phyloP scores from a whole-genome alignment of 768 basidiomycete species.

The Astraeus odoratus region DNA sequence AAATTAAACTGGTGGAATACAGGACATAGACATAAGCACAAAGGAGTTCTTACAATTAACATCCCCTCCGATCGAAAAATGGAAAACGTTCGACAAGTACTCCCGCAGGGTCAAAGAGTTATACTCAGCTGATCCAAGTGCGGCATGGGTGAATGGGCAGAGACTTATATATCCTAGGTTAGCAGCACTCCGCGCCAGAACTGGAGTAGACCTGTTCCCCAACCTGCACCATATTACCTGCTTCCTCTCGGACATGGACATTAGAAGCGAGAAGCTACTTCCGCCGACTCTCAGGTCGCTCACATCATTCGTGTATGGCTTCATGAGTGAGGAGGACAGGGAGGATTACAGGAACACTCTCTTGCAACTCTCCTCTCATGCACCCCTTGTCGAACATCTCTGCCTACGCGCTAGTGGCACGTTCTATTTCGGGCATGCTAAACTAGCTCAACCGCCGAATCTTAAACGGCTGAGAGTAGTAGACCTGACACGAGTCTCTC shows the following conservation, averaged over 20 bases:
- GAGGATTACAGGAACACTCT: not conserved
- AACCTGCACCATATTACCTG: not conserved
- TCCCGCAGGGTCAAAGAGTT: constrained; percentile 2
- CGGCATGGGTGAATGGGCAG: not conserved
- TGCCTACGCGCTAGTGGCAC: not conserved
- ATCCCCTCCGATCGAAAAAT: not conserved
- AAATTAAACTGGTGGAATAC: not conserved
- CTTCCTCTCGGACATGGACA: constrained; percentile 1
- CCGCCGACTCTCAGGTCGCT: constrained; percentile 4
- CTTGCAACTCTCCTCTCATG: not conserved
- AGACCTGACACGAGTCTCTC: not conserved
- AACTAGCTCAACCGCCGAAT: not conserved
- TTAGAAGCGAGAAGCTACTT: constrained; percentile 1
- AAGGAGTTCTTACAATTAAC: not conserved
- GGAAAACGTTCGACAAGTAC: constrained; percentile 3
- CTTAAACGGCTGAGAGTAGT: not conserved
- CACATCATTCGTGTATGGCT: constrained; percentile 1
- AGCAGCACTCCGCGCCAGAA: not conserved
- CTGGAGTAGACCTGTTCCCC: not conserved
- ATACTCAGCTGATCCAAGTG: not conserved
- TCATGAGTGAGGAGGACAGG: not conserved
- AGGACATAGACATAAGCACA: not conserved
- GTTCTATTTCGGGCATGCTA: not conserved
- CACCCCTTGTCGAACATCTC: not conserved
- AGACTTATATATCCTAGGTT: not conserved